Evolutionary conservation across 345 rosid species (phyloP).

Genomic region (Aquilaria yunnanensis): DNA sequence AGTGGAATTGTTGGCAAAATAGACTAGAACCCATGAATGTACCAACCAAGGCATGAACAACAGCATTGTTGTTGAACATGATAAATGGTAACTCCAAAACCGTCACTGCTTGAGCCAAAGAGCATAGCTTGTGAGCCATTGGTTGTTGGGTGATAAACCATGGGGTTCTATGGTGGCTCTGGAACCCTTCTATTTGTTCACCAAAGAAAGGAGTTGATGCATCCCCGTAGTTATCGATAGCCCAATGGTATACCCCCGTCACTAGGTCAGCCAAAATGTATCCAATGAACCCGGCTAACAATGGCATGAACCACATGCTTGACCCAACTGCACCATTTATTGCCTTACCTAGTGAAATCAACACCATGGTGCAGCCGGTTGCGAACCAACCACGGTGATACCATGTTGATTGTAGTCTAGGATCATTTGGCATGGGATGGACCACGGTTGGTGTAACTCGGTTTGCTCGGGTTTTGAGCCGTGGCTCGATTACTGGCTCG

Average conservation of each 20-base stretch:
- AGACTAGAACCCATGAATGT: slow-evolving; percentile 51
- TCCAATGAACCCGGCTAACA: slow-evolving; percentile 52
- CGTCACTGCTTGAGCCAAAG: slow-evolving; percentile 48
- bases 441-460: background rate
- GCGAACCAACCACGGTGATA: slow-evolving; percentile 60
- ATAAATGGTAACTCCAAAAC: slow-evolving; percentile 52
- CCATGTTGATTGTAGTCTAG: slow-evolving; percentile 52
- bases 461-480: slow-evolving; percentile 8
- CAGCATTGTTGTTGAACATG: slow-evolving; percentile 34
- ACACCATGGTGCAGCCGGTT: slow-evolving; percentile 51
- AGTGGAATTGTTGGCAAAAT: slow-evolving; percentile 85
- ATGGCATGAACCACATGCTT: slow-evolving; percentile 44
- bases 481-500: slow-evolving; percentile 17
- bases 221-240: slow-evolving; percentile 70
- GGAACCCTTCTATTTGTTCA: slow-evolving; percentile 65
- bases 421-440: slow-evolving; percentile 37
- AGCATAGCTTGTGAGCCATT: slow-evolving; percentile 66
- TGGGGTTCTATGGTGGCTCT: slow-evolving; percentile 83
- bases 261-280: slow-evolving; percentile 71
- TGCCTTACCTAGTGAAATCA: slow-evolving; percentile 48
- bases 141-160: slow-evolving; percentile 72
- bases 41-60: slow-evolving; percentile 41
- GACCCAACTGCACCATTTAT: slow-evolving; percentile 31
- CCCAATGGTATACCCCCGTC: slow-evolving; percentile 89
- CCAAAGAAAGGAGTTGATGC: slow-evolving; percentile 60